Evolutionary conservation across 2,329 filamentous ascomycete genomes (phyloP), one percentile per base, ranked within the genome.

Genomic region (Penicillium sp.): DNA sequence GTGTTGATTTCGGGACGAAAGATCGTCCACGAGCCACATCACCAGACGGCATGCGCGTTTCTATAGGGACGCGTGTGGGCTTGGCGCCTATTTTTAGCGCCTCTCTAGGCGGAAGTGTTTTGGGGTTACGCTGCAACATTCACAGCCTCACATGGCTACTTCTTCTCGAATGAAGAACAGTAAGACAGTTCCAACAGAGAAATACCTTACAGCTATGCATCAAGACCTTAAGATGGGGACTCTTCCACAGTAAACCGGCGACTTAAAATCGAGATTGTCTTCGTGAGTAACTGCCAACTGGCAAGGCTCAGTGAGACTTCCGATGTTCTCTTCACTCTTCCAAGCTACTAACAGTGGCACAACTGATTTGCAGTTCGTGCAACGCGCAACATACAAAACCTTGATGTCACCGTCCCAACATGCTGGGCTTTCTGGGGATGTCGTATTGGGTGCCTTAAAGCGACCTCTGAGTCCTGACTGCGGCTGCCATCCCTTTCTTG

Each of bases 291-390:
- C 58, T 73, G 3, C 62, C 4, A 36, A 18, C 12, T 55, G 63
- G 43, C 50, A 64, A 68, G 61, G 42, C 57, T 76, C n/a, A 76
- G 73, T 62, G 74, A 77, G 54, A 70, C 71, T 4, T 65, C 73
- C 3, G 73, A 77, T 49, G 70, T 76, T 22, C 65, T 75, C 41
- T 76, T 74, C n/a, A n/a, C n/a, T n/a, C n/a, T n/a, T n/a, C n/a
- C n/a, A n/a, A n/a, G n/a, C n/a, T n/a, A n/a, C n/a, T n/a, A n/a
- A n/a, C n/a, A n/a, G n/a, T n/a, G n/a, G n/a, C n/a, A n/a, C n/a
- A n/a, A n/a, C n/a, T n/a, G n/a, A n/a, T n/a, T n/a, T n/a, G n/a
- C n/a, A n/a, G n/a, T n/a, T n/a, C n/a, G n/a, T n/a, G n/a, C n/a
- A n/a, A n/a, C n/a, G n/a, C n/a, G n/a, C n/a, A n/a, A n/a, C n/a